A percentile compares a stretch with the other conserved stretches of the same genome.
These are phyloP conservation scores for Pseudogymnoascus sp. DNA, from an alignment of 2,329 filamentous ascomycete species.

Conservation along the genomic window DNA sequence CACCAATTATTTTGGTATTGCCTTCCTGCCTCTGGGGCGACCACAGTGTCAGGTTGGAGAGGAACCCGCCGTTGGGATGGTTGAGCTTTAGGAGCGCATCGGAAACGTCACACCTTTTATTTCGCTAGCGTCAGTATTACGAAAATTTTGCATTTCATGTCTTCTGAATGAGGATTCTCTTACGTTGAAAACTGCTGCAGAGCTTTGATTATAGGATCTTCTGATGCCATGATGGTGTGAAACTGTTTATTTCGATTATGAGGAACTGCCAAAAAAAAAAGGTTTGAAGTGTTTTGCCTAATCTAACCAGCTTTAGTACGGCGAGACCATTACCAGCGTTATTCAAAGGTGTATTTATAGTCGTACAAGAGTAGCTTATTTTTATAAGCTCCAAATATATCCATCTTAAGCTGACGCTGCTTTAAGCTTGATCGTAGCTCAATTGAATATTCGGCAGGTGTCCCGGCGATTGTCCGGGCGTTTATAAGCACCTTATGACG, in stretches of 20 bases:
- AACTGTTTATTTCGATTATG: background rate
- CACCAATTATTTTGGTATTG: conserved; percentile 11
- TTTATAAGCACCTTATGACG: background rate
- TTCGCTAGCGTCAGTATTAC: conserved; percentile 13
- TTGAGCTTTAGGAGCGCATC: conserved; percentile 45
- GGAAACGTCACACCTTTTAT: conserved; percentile 41
- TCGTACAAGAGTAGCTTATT: background rate
- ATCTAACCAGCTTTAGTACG: background rate
- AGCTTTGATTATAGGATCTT: conserved; percentile 9
- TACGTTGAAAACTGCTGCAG: conserved; percentile 5
- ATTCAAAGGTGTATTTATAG: background rate
- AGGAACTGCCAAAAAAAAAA: background rate
- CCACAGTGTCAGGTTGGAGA: conserved; percentile 1
- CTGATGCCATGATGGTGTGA: background rate
- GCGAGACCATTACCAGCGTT: background rate
- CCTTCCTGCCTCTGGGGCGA: conserved; percentile 13
- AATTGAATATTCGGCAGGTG: background rate
- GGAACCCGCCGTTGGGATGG: conserved; percentile 43
- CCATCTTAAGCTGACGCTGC: background rate
- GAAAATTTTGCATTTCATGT: background rate
- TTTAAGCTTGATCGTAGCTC: background rate
- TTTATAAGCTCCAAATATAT: background rate
- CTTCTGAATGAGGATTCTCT: background rate
- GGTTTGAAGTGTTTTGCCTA: background rate
- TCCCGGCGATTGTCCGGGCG: background rate